Percentiles rank a stretch among this genome's conserved stretches.
Conservation (phyloP, 805 yeast genomes). For the Saccharomycopsis fermentans region DNA sequence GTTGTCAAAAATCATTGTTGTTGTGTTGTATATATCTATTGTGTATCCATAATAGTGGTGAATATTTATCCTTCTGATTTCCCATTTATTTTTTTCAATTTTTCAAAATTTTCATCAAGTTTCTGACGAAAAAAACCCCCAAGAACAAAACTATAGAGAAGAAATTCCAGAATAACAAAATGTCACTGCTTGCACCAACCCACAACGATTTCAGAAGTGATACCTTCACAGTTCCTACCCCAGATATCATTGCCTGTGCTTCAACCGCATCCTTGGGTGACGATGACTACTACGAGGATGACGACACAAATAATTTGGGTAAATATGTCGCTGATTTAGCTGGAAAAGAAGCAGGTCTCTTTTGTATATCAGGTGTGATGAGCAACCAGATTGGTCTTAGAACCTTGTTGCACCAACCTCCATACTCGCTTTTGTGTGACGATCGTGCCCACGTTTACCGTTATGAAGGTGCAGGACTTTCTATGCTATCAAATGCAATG, state of each 20-base stretch:
- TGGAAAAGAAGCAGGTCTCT: slow-evolving; percentile 74
- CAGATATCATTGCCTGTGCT: slow-evolving; percentile 57
- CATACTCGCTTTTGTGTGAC: slow-evolving; percentile 79
- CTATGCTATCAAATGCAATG: slow-evolving; percentile 86
- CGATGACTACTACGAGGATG: slow-evolving; percentile 81
- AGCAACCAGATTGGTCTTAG: slow-evolving; percentile 83
- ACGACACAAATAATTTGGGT: slow-evolving; percentile 56
- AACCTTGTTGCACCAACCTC: slow-evolving; percentile 69
- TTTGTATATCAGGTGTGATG: slow-evolving; percentile 82
- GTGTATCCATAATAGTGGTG: too few species aligned
- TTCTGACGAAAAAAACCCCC: too few species aligned
- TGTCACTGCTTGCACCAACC: slow-evolving; percentile 6
- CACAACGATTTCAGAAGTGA: slow-evolving; percentile 58
- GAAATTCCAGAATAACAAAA: not conserved
- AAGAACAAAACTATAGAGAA: too few species aligned
- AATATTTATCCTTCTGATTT: too few species aligned
- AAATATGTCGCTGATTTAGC: slow-evolving; percentile 52
- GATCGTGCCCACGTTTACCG: slow-evolving; percentile 73
- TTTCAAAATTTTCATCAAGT: too few species aligned
- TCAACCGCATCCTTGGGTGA: slow-evolving; percentile 61
- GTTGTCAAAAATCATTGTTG: too few species aligned
- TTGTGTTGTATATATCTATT: too few species aligned
- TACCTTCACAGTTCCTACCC: slow-evolving; percentile 84
- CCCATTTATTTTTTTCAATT: too few species aligned
- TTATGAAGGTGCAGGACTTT: slow-evolving; percentile 87